A percentile compares a stretch with the other conserved stretches of the same genome.
Conservation (phyloP, 768 basidiomycete genomes). For the Lyophyllum semitale region DNA sequence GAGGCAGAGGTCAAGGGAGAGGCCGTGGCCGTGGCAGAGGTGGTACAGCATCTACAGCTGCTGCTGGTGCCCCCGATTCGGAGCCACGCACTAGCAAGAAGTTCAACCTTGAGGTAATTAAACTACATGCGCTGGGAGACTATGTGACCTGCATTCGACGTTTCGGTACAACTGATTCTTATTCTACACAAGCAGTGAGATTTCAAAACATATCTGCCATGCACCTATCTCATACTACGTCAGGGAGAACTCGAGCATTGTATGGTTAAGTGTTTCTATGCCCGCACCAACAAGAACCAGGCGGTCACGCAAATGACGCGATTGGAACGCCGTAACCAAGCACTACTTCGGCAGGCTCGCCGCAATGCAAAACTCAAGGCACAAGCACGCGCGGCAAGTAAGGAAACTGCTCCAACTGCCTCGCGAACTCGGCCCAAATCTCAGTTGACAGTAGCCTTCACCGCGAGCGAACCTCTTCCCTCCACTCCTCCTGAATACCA, state of each 20-base stretch:
- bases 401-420: neutral
- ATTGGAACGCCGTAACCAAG: conserved; percentile 2
- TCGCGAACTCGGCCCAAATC: neutral
- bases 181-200: conserved; percentile 18
- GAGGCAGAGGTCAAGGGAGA: too few species aligned
- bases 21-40: too few species aligned
- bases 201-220: neutral
- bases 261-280: conserved; percentile 10
- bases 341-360: neutral
- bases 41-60: neutral
- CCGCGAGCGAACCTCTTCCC: conserved; percentile 7
- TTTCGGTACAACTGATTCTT: conserved; percentile 3
- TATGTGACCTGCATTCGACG: conserved; percentile 17
- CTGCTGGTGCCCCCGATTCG: neutral
- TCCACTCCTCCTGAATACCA: conserved; percentile 11
- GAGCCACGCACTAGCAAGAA: neutral
- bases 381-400: neutral
- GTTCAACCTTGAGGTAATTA: conserved; percentile 22
- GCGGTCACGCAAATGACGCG: conserved; percentile 23
- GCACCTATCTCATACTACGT: neutral
- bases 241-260: conserved; percentile 39
- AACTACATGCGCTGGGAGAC: conserved; percentile 26
- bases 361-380: neutral
- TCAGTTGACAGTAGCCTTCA: neutral
- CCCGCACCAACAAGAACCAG: conserved; percentile 28